Evolutionary conservation across 2,329 filamentous ascomycete genomes (phyloP), one percentile per base, ranked within the genome.

Genomic region (Xylaria sp.): DNA sequence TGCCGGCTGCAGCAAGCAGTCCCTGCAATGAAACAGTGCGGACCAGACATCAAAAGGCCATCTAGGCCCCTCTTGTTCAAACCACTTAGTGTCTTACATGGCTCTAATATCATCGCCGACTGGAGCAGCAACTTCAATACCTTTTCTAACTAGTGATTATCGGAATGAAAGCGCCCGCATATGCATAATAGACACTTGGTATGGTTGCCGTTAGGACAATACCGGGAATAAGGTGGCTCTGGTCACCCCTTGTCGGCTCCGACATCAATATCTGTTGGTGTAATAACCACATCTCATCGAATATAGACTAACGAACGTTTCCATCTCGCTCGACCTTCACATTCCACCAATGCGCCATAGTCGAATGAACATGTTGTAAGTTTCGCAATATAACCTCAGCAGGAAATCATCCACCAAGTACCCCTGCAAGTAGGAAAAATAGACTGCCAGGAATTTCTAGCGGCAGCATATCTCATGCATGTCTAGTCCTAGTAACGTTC

Each of bases 11-110:
- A 60, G 49, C 43, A 48, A 49, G 59, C 48, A 43, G 55, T 25
- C 41, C 49, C 49, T 67, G 39, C 59, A 61, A 67, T 64, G 64
- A 33, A 64, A 69, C 55, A 48, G 54, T 52, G 48, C 54, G 51
- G 31, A 23, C 33, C 36, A 25, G 39, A 39, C 18, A 48, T 49
- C 23, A 13, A 56, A 61, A 20, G 28, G 20, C 55, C 48, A 54
- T 64, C 15, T 54, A 49, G 28, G 12, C 25, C 48, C 55, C 54
- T 41, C 54, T 64, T 20, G 10, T 54, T 48, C 49, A 33, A 28
- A 25, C 33, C 39, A 41, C 43, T 6, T 39, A n/a, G 39, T 49
- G 18, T 31, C 7, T 64, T 13, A 41, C 41, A 5, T 31, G n/a
- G 20, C 56, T 18, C 43, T 39, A 59, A 46, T 57, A 49, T n/a